phyloP scores from a whole-genome alignment of 257 asterid species.

The Gentiana straminea region DNA sequence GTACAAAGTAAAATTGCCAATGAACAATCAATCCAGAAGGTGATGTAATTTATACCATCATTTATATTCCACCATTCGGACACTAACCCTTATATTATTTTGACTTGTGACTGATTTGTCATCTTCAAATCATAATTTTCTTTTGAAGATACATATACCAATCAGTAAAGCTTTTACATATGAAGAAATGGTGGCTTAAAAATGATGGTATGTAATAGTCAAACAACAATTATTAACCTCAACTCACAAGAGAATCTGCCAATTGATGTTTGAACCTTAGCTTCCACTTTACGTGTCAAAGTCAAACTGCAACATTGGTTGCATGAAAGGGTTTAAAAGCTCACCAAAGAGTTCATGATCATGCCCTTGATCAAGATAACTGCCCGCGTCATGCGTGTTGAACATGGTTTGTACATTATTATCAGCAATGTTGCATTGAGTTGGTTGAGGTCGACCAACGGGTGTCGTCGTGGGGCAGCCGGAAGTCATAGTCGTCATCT shows the following conservation, averaged over 20 bases:
- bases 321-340: conserved; percentile 44
- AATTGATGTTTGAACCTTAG: conserved; percentile 1
- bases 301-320: conserved; percentile 47
- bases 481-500: conserved; percentile 60
- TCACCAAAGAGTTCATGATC: conserved; percentile 43
- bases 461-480: conserved; percentile 30
- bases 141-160: too few relatives aligned
- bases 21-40: too few relatives aligned
- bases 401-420: conserved; percentile 44
- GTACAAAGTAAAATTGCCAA: conserved; percentile 16
- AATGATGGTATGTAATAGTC: background rate
- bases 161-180: too few relatives aligned
- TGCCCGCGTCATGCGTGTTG: conserved; percentile 24
- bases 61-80: too few relatives aligned
- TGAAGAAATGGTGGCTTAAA: too few relatives aligned
- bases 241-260: background rate
- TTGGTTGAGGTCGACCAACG: conserved; percentile 16
- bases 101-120: conserved; percentile 10
- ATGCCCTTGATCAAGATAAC: conserved; percentile 35
- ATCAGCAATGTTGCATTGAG: conserved; percentile 46
- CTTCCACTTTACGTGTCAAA: conserved; percentile 29
- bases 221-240: background rate
- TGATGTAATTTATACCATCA: too few relatives aligned
- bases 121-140: background rate
- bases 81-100: too few relatives aligned